These are phyloP conservation scores for Rachicladosporium sp. DNA, from an alignment of 2,329 filamentous ascomycete genomes.

Conservation along the genomic window DNA sequence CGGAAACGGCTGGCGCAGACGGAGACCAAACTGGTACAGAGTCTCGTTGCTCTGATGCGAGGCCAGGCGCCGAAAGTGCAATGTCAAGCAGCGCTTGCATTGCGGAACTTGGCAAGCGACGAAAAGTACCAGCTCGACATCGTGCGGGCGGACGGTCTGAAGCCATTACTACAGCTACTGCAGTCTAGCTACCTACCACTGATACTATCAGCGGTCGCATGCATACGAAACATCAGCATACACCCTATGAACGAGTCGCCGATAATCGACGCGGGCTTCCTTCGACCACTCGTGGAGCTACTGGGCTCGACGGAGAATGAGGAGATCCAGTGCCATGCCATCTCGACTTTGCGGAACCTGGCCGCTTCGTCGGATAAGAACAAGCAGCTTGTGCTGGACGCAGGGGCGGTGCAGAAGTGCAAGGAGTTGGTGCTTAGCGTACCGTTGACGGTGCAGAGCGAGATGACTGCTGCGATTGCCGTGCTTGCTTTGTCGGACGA, in stretches of 20 bases:
- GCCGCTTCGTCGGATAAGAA: conserved; percentile 95
- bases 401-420: conserved; percentile 95
- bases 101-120: conserved; percentile 91
- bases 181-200: conserved; percentile 93
- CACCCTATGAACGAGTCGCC: conserved; percentile 95
- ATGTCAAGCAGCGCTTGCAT: conserved; percentile 86
- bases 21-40: conserved; percentile 84
- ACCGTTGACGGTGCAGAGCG: conserved; percentile 86
- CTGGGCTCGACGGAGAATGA: conserved; percentile 94
- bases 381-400: conserved; percentile 93
- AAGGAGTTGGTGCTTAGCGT: conserved; percentile 92
- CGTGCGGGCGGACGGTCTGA: conserved; percentile 77
- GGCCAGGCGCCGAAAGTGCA: conserved; percentile 95
- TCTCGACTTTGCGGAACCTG: conserved; percentile 88
- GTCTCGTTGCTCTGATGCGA: conserved; percentile 91
- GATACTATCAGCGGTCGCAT: conserved; percentile 91
- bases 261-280: conserved; percentile 93
- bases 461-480: conserved; percentile 99
- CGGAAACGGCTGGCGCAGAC: conserved; percentile 81
- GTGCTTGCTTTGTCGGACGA: conserved; percentile 93
- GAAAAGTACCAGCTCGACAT: conserved; percentile 99
- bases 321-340: conserved; percentile 97
- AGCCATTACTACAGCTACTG: conserved; percentile 73
- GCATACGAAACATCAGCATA: conserved; percentile 97
- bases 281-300: conserved; percentile 85